Evolutionary conservation across 1,139 yeast genomes (phyloP).

Genomic region (Geotrichum aggregatum): DNA sequence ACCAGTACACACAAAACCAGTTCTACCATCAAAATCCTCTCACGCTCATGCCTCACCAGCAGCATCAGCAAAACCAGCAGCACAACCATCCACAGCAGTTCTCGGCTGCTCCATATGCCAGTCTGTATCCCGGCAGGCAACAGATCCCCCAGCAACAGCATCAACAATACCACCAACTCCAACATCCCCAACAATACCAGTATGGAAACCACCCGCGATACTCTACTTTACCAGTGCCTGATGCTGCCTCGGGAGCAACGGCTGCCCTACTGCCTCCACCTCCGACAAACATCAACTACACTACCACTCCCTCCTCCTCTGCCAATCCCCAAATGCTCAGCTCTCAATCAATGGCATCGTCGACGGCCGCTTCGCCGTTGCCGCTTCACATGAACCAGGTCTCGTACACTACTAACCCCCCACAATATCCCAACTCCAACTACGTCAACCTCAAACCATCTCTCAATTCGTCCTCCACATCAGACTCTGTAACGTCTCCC

Average conservation of each 20-base stretch:
- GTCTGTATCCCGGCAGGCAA: background rate
- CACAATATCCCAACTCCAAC: background rate
- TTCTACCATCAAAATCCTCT: background rate
- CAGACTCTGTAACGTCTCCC: background rate
- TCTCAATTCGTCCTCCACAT: background rate
- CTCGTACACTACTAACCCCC: background rate
- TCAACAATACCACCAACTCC: background rate
- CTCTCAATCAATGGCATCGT: background rate
- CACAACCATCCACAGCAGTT: constrained; percentile 2
- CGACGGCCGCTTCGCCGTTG: background rate
- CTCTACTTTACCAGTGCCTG: background rate
- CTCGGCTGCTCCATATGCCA: background rate
- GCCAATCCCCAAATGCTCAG: background rate
- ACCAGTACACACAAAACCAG: background rate
- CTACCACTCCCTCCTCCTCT: background rate
- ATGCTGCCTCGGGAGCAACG: background rate
- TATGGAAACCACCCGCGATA: constrained; percentile 1
- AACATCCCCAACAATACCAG: background rate
- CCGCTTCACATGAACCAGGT: background rate
- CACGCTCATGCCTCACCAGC: constrained; percentile 1
- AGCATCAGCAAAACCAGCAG: background rate
- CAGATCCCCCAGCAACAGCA: background rate
- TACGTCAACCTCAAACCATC: constrained; percentile 1
- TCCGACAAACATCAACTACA: background rate
- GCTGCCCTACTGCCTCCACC: constrained; percentile 1